These are phyloP conservation scores for Podosphaera fusca DNA, from an alignment of 2,329 filamentous ascomycete genomes.

Conservation along the genomic window DNA sequence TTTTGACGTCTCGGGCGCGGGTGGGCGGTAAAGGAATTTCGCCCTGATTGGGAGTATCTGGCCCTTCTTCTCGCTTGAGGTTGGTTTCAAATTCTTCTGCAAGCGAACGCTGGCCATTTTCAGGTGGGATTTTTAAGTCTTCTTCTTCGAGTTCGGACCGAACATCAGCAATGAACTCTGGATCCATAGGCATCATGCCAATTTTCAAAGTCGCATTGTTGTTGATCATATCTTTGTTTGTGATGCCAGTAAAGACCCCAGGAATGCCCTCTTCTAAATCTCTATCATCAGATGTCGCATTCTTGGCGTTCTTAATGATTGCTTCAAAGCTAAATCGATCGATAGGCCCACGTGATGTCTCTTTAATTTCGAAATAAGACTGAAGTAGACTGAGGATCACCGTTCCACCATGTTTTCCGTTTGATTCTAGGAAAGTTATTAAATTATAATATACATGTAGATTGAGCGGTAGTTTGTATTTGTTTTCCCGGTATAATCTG, in stretches of 20 bases:
- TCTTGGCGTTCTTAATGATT: conserved; percentile 31
- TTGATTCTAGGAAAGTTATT: conserved; percentile 74
- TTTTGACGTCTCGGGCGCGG: conserved; percentile 67
- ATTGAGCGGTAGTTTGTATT: conserved; percentile 78
- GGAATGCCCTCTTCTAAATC: conserved; percentile 39
- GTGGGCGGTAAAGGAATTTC: conserved; percentile 76
- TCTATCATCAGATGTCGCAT: conserved; percentile 36
- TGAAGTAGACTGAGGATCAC: conserved; percentile 55
- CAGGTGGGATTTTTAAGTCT: conserved; percentile 53
- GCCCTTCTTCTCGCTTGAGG: conserved; percentile 72
- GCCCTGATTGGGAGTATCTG: conserved; percentile 55
- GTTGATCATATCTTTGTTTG: conserved; percentile 35
- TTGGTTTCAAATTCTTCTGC: conserved; percentile 74
- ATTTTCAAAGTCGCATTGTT: conserved; percentile 41
- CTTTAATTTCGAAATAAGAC: conserved; percentile 32
- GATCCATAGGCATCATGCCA: conserved; percentile 64
- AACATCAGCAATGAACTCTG: conserved; percentile 62
- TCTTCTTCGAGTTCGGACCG: conserved; percentile 70
- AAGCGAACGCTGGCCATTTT: conserved; percentile 45
- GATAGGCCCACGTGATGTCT: conserved; percentile 35
- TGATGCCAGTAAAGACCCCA: conserved; percentile 34
- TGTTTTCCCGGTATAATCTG: conserved; percentile 63
- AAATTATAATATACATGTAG: conserved; percentile 62
- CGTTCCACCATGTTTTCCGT: conserved; percentile 56
- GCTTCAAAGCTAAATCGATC: conserved; percentile 40